Evolutionary conservation across 345 rosid species (phyloP).

Genomic region (Lagerstroemia speciosa): DNA sequence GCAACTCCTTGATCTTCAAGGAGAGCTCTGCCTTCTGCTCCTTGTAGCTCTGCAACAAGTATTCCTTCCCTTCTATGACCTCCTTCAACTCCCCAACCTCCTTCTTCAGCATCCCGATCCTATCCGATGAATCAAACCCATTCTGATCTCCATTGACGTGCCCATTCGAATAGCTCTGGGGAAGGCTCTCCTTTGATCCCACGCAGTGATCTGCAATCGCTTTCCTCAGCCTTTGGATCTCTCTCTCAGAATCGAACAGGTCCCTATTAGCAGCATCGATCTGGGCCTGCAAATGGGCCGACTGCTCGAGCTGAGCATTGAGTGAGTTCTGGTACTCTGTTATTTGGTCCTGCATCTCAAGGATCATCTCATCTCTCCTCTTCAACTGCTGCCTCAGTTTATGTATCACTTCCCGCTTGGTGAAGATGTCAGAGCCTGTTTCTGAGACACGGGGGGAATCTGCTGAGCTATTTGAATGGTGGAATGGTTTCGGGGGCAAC

Average conservation of each 20-base stretch:
- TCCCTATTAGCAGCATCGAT: slow-evolving; percentile 66
- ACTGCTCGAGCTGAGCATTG: slow-evolving; percentile 50
- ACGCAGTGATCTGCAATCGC: slow-evolving; percentile 81
- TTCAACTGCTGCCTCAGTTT: slow-evolving; percentile 88
- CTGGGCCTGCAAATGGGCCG: slow-evolving; percentile 65
- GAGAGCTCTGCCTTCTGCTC: slow-evolving; percentile 83
- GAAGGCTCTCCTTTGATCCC: slow-evolving; percentile 31
- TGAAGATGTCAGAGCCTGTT: slow-evolving; percentile 92
- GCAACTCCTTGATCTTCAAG: slow-evolving; percentile 68
- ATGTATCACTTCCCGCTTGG: slow-evolving; percentile 87
- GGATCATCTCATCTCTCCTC: slow-evolving; percentile 88
- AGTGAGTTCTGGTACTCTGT: slow-evolving; percentile 59
- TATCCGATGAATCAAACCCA: slow-evolving; percentile 22
- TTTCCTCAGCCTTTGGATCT: slow-evolving; percentile 79
- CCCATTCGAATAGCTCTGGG: slow-evolving; percentile 45
- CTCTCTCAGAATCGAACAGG: slow-evolving; percentile 68
- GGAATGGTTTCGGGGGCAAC: slow-evolving; percentile 64
- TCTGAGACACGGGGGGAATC: slow-evolving; percentile 95
- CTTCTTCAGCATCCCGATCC: slow-evolving; percentile 62
- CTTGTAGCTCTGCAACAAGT: slow-evolving; percentile 65
- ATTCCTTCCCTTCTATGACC: slow-evolving; percentile 86
- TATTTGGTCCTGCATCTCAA: slow-evolving; percentile 97
- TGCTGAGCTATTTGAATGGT: slow-evolving; percentile 80
- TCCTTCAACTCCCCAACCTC: slow-evolving; percentile 85
- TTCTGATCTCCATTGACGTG: slow-evolving; percentile 29